phyloP scores from a whole-genome alignment of 768 basidiomycete genomes.

The Xanthoconium purpureum region DNA sequence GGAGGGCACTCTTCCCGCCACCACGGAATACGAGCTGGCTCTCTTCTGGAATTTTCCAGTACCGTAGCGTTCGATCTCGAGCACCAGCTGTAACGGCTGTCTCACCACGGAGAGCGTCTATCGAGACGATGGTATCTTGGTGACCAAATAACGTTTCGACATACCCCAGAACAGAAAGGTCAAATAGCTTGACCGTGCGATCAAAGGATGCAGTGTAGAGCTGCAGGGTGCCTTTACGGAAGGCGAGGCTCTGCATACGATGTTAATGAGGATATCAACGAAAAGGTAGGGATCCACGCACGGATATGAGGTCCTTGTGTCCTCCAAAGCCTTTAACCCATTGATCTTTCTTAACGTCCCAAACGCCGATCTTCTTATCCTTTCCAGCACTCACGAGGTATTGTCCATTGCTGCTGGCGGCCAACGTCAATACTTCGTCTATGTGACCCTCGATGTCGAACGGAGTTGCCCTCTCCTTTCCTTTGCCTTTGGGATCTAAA shows the following conservation, averaged over 20 bases:
- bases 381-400: slow-evolving; percentile 84
- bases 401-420: slow-evolving; percentile 81
- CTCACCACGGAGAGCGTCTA: slow-evolving; percentile 83
- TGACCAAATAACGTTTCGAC: slow-evolving; percentile 98
- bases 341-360: slow-evolving; percentile 72
- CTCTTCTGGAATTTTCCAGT: slow-evolving; percentile 96
- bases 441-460: slow-evolving; percentile 68
- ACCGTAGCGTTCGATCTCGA: slow-evolving; percentile 87
- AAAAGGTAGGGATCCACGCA: slow-evolving; percentile 47
- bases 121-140: slow-evolving; percentile 76
- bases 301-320: slow-evolving; percentile 65
- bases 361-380: slow-evolving; percentile 79
- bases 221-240: slow-evolving; percentile 68
- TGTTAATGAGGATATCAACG: slow-evolving; percentile 26
- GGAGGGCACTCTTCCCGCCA: slow-evolving; percentile 78
- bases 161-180: slow-evolving; percentile 79
- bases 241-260: slow-evolving; percentile 54
- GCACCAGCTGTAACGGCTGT: slow-evolving; percentile 85
- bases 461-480: slow-evolving; percentile 53
- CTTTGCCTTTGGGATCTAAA: slow-evolving; percentile 46
- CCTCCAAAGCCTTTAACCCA: slow-evolving; percentile 86
- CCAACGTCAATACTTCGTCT: slow-evolving; percentile 81
- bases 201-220: slow-evolving; percentile 80
- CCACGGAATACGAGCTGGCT: slow-evolving; percentile 95
- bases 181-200: slow-evolving; percentile 88